These are phyloP conservation scores for Paspalum vaginatum DNA, from an alignment of 176 grass and related monocot genomes.

Conservation along the genomic window DNA sequence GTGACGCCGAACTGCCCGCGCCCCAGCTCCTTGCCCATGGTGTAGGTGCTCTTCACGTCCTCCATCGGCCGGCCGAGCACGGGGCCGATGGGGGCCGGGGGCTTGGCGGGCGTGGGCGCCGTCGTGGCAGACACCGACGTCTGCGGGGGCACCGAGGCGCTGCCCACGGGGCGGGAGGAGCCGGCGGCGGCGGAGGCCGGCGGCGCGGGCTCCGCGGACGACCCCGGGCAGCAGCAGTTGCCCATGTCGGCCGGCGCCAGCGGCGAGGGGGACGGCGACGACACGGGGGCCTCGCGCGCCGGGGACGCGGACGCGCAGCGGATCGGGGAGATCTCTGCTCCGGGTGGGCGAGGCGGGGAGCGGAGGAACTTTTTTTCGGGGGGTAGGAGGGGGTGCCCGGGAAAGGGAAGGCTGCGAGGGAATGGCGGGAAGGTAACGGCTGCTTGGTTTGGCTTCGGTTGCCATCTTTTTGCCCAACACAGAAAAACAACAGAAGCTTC, in stretches of 20 bases:
- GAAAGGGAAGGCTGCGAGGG: constrained; percentile 59
- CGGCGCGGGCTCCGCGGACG: constrained; percentile 10
- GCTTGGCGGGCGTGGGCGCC: constrained; percentile 40
- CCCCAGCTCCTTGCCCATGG: constrained; percentile 81
- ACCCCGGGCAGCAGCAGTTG: constrained; percentile 65
- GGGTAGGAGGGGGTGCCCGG: background rate
- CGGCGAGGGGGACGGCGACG: constrained; percentile 26
- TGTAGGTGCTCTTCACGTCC: constrained; percentile 70
- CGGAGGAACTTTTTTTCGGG: constrained; percentile 14
- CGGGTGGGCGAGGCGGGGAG: constrained; percentile 35
- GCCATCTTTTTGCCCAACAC: constrained; percentile 8
- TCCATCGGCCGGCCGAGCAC: constrained; percentile 86
- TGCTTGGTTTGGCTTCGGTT: constrained; percentile 19
- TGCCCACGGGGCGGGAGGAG: constrained; percentile 26
- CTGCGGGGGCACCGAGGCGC: background rate
- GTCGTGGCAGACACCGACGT: background rate
- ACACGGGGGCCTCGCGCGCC: constrained; percentile 18
- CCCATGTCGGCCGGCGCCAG: constrained; percentile 53
- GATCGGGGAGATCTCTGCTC: constrained; percentile 20
- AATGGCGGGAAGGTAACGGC: constrained; percentile 62
- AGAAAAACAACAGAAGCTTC: constrained; percentile 34
- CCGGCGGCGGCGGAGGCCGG: background rate
- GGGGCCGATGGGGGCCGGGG: constrained; percentile 53
- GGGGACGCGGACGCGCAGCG: constrained; percentile 25
- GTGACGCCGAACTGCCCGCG: constrained; percentile 95